Base-by-base conservation (phyloP, 768 basidiomycete genomes). In the Mrakia gelida region DNA sequence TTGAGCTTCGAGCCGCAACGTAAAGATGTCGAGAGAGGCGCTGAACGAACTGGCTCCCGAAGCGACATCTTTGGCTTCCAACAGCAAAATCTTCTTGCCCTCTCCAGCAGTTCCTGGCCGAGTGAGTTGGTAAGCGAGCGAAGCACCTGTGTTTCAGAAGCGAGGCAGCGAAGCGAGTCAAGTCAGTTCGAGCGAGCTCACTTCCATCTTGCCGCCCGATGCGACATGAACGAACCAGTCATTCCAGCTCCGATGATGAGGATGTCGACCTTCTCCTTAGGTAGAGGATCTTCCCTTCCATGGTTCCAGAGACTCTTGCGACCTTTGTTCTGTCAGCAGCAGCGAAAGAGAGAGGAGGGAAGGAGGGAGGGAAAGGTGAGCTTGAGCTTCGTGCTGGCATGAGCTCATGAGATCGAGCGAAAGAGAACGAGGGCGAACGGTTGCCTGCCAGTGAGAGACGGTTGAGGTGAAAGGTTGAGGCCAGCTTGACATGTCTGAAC, bases 11-110 rank as follows among this genome's bases (percentile, higher is more conserved):
- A 38, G 38, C 38, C 41, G n/a, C 21, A 45, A 45, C 23, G 63
- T 4, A n/a, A 30, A 38, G 30, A 18, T 34, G 30, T 8, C 10
- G 65, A 23, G 26, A 62, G 9, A 52, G 3, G 49, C 16, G 49
- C 49, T 52, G 43, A 26, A 73, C 71, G n/a, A 30, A 79, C 78
- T 75, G 43, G 79, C 79, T 34, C 79, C 79, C 5, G 71, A 73
- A 11, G 75, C 79, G 41, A 79, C 63, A 21, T 79, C 79, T 34
- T 79, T 79, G 28, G 79, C 79, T 18, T 79, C 79, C 30, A 79
- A 34, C 21, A 76, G 38, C 11, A 76, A 59, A 10, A 79, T 70
- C 5, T n/a, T 67, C 71, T 79, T 76, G 13, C 75, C 75, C 34
- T 71, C 62, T 32, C 79, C 79, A 26, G 79, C 79, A 0, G 68